These are phyloP conservation scores for Diaporthe helianthi DNA, from an alignment of 2,329 filamentous ascomycete genomes.

Conservation along the genomic window DNA sequence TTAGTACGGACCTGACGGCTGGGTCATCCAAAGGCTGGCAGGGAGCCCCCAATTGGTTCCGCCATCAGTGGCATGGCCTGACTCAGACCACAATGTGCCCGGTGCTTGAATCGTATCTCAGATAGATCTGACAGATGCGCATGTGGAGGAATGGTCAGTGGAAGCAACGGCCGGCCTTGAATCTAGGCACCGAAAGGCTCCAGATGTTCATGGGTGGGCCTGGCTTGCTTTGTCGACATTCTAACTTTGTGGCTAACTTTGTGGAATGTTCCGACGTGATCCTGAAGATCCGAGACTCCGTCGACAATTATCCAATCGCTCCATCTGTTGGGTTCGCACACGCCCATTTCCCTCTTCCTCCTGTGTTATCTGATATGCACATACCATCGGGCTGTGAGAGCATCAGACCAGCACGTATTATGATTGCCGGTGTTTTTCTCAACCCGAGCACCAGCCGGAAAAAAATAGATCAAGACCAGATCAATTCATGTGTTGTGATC, in stretches of 20 bases:
- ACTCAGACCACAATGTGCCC: neutral
- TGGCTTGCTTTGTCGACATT: neutral
- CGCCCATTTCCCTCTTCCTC: neutral
- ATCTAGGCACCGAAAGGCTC: neutral
- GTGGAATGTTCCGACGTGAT: neutral
- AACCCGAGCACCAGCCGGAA: neutral
- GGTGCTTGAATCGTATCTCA: neutral
- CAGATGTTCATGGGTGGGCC: too few relatives aligned
- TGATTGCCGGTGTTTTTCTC: neutral
- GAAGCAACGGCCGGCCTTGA: neutral
- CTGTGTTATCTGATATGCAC: neutral
- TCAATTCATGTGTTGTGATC: too few relatives aligned
- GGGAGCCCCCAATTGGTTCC: neutral
- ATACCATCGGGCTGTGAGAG: neutral
- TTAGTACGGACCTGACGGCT: neutral
- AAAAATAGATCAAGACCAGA: neutral
- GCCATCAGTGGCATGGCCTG: neutral
- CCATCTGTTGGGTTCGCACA: neutral
- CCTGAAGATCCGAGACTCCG: neutral
- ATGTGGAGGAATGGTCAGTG: neutral
- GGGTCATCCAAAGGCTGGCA: neutral
- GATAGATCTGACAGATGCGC: constrained; percentile 1
- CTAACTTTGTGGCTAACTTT: constrained; percentile 4
- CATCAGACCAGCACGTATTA: neutral
- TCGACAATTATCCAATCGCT: neutral